Base-by-base conservation (phyloP, 1,284 basidiomycete genomes). In the Termitomyces sp. region DNA sequence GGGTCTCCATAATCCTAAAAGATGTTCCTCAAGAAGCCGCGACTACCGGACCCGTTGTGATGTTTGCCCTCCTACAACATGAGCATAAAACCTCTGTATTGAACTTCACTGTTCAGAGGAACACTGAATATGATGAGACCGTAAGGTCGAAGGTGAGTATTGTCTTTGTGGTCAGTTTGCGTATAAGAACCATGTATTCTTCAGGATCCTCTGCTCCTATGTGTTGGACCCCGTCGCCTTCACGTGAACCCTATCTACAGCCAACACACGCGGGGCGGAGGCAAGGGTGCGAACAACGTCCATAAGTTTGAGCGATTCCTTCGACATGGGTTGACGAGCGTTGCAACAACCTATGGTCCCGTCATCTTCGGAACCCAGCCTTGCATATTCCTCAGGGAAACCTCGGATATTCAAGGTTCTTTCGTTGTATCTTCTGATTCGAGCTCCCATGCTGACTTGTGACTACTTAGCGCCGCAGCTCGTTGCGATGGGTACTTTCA, bases 241-340 rank as follows among this genome's bases (percentile, higher is more conserved):
- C 76, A 78, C 10, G 86, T 96, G 46, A 90, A 88, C 56, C 96
- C 97, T 0, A 75, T 97, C 38, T 98, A 92, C 73, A 95, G 92
- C 60, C 94, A 98, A 65, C 94, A 95, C 65, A 88, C 90, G 3
- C 84, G 88, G 19, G 93, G 93, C 9, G 92, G 94, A 7, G 90
- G 90, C 5, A 92, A 89, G 66, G 93, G 94, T 7, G 77, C 85
- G 40, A 99, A 99, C 76, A 98, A 98, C 62, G 94, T 97, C 1
- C 95, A 99, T 80, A 99, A 98, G 67, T 97, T 92, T 56, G 94
- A 98, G 70, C 83, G 91, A n/a, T 99, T 87, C 73, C 76, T 99
- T 26, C 83, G 90, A 39, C 92, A 91, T 62, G 89, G 92, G 1
- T 73, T 76, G 33, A 92, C 93, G 1, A 82, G 78, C 49, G 88